These are phyloP conservation scores for Chimonanthus salicifolius DNA, from an alignment of 164 flowering plant genomes.

Conservation along the genomic window DNA sequence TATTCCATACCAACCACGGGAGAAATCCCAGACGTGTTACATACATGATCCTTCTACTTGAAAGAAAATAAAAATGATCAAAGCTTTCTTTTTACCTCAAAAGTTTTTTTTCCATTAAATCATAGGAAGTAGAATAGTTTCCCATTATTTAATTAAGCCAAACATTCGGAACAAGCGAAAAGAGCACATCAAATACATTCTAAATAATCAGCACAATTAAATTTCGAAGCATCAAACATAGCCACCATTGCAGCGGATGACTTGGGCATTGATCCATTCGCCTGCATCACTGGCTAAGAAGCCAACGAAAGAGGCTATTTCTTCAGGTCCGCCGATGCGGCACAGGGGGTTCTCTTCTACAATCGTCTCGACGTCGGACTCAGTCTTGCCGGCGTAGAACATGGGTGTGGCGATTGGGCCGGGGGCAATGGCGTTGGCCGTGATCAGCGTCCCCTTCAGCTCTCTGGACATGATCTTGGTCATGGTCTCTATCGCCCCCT, in stretches of 20 bases:
- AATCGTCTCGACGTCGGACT: constrained; percentile 29
- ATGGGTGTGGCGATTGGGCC: constrained; percentile 53
- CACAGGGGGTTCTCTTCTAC: constrained; percentile 27
- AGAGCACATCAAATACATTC: no score
- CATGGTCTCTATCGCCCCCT: constrained; percentile 68
- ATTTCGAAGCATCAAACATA: constrained; percentile 16
- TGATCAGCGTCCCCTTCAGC: constrained; percentile 52
- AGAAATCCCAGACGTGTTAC: no score
- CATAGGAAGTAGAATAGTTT: no score
- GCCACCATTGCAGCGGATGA: constrained; percentile 58
- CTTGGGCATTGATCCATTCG: constrained; percentile 60
- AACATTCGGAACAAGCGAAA: no score
- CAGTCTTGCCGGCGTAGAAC: constrained; percentile 45
- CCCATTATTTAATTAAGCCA: no score
- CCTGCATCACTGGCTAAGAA: constrained; percentile 47
- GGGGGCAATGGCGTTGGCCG: constrained; percentile 58
- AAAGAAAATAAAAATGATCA: no score
- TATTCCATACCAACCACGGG: no score
- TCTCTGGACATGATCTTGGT: constrained; percentile 54
- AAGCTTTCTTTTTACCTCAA: no score
- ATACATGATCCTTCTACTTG: no score
- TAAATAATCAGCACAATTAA: no score
- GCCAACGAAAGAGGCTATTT: constrained; percentile 47
- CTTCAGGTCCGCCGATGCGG: constrained; percentile 43
- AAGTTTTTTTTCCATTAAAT: no score